Evolutionary conservation across 148 eudicot genomes (phyloP).

Genomic region (Diospyros lotus): DNA sequence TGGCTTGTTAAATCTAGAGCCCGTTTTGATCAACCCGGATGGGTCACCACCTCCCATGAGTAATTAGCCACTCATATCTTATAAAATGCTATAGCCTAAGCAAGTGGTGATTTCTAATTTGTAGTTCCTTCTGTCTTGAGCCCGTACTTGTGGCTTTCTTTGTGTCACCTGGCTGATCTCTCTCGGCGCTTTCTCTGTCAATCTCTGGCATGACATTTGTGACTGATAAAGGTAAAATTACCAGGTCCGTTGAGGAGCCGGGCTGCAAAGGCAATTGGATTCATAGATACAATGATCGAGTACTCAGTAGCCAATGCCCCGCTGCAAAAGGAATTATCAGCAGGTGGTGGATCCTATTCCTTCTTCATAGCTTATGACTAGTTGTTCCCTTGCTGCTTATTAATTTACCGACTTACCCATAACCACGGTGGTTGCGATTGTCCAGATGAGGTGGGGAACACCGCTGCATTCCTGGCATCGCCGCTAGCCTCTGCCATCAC

Average conservation of each 20-base stretch:
- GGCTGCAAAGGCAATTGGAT: slow-evolving; percentile 97
- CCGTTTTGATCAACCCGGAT: too few relatives aligned
- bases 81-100: too few relatives aligned
- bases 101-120: too few relatives aligned
- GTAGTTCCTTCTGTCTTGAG: too few relatives aligned
- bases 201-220: background rate
- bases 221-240: slow-evolving; percentile 4
- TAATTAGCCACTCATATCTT: too few relatives aligned
- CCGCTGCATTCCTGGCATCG: slow-evolving; percentile 93
- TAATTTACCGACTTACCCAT: background rate
- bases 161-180: too few relatives aligned
- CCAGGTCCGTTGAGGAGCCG: slow-evolving; percentile 95
- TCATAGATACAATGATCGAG: slow-evolving; percentile 95
- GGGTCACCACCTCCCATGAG: too few relatives aligned
- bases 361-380: background rate
- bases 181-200: too few relatives aligned
- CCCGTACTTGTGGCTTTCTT: too few relatives aligned
- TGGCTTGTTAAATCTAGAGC: too few relatives aligned
- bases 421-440: slow-evolving; percentile 5
- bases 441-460: slow-evolving; percentile 91
- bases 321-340: slow-evolving; percentile 79
- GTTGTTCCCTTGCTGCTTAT: background rate
- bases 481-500: slow-evolving; percentile 97
- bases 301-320: slow-evolving; percentile 86
- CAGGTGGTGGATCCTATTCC: slow-evolving; percentile 36